These are phyloP conservation scores for Tricholoma hemisulphureum DNA, from an alignment of 768 basidiomycete genomes.

Conservation along the genomic window DNA sequence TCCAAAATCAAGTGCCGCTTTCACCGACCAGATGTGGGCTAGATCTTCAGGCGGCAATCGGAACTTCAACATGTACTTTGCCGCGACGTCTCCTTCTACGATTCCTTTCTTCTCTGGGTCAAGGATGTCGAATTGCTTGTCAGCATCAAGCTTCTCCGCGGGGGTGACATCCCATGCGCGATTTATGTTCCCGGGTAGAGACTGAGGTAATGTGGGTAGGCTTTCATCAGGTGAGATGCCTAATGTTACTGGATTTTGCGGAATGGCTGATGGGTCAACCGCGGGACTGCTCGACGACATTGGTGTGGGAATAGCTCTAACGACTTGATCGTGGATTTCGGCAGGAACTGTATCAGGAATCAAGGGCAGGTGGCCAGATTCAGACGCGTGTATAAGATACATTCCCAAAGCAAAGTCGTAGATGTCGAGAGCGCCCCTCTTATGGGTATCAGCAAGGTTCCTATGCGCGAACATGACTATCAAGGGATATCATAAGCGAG, in stretches of 20 bases:
- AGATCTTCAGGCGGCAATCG: slow-evolving; percentile 32
- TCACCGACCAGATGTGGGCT: slow-evolving; percentile 36
- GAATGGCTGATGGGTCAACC: not conserved
- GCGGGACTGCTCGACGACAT: slow-evolving; percentile 1
- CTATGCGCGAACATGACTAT: slow-evolving; percentile 27
- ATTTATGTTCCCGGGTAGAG: not conserved
- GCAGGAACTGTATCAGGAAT: slow-evolving; percentile 33
- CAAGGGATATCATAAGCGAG: not conserved
- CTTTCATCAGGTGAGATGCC: not conserved
- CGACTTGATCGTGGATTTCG: slow-evolving; percentile 30
- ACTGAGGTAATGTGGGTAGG: not conserved
- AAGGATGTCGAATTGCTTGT: slow-evolving; percentile 31
- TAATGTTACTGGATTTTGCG: not conserved
- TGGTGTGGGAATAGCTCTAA: slow-evolving; percentile 3
- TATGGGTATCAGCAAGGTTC: slow-evolving; percentile 60
- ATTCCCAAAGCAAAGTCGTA: slow-evolving; percentile 70
- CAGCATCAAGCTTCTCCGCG: slow-evolving; percentile 28
- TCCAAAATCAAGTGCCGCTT: not conserved
- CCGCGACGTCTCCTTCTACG: slow-evolving; percentile 32
- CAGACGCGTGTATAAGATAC: slow-evolving; percentile 54
- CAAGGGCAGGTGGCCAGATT: slow-evolving; percentile 30
- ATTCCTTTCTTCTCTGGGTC: slow-evolving; percentile 30
- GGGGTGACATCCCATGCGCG: slow-evolving; percentile 27
- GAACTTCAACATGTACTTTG: slow-evolving; percentile 33
- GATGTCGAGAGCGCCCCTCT: slow-evolving; percentile 59